A percentile compares a stretch with the other conserved stretches of the same genome.
Conservation (phyloP, 148 eudicot genomes). For the Amaranthus palmeri region DNA sequence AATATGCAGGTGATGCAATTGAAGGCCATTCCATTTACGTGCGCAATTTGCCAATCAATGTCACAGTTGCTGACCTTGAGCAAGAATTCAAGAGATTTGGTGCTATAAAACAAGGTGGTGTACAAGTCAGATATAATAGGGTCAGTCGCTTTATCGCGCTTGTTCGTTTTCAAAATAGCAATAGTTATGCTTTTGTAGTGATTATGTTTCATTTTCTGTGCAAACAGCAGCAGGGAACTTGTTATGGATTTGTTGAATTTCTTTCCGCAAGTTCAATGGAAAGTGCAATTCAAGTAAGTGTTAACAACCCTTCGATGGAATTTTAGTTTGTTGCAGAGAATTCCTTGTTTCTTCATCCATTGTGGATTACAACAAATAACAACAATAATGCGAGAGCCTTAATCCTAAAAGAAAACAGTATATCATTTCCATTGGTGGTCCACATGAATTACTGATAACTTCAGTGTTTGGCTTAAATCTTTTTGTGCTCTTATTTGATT, state of each 20-base stretch:
- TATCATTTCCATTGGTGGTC: too few relatives aligned
- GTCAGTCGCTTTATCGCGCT: conserved; percentile 5
- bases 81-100: conserved; percentile 22
- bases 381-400: too few relatives aligned
- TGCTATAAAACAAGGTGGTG: conserved; percentile 20
- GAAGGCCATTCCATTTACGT: conserved; percentile 19
- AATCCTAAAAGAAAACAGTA: too few relatives aligned
- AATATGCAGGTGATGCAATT: conserved; percentile 3
- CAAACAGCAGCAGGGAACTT: conserved; percentile 22
- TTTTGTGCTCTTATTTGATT: background rate
- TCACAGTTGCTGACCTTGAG: conserved; percentile 16
- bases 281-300: conserved; percentile 19
- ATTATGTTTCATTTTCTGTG: background rate
- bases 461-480: background rate
- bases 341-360: background rate
- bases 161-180: background rate
- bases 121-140: conserved; percentile 26
- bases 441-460: too few relatives aligned
- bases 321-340: background rate
- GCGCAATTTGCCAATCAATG: conserved; percentile 25
- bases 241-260: conserved; percentile 28
- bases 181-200: background rate
- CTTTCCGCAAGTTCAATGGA: conserved; percentile 18
- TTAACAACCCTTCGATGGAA: background rate
- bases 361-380: too few relatives aligned